Conservation (phyloP, 805 yeast species). For the Ogataea parapolymorpha region DNA sequence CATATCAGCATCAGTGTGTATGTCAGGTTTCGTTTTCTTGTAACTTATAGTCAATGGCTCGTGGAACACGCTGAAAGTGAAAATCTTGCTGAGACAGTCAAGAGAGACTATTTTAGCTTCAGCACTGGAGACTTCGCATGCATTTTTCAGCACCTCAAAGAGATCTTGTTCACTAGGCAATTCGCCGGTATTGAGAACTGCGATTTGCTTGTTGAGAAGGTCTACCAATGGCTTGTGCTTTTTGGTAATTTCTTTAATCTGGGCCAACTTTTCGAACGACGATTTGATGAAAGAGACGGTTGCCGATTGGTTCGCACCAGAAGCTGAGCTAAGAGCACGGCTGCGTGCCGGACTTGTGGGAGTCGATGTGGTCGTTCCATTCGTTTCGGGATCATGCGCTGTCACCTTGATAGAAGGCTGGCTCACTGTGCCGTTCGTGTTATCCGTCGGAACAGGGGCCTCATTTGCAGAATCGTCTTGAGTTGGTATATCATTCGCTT, state of each 20-base stretch:
- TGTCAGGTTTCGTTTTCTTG: slow-evolving; percentile 25
- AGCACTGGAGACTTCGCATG: slow-evolving; percentile 65
- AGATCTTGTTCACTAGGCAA: slow-evolving; percentile 49
- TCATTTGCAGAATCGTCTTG: too few relatives aligned
- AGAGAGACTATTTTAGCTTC: slow-evolving; percentile 71
- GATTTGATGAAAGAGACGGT: slow-evolving; percentile 33
- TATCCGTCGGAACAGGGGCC: too few relatives aligned
- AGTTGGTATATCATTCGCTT: not conserved
- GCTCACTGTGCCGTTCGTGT: not conserved
- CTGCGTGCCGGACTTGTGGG: slow-evolving; percentile 8
- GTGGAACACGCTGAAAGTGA: slow-evolving; percentile 79
- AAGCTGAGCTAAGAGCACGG: slow-evolving; percentile 10
- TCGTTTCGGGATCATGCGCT: not conserved
- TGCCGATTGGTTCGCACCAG: slow-evolving; percentile 25
- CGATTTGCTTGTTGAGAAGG: slow-evolving; percentile 40
- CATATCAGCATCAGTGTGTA: slow-evolving; percentile 34
- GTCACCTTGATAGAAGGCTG: not conserved
- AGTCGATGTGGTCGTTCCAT: slow-evolving; percentile 1
- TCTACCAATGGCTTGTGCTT: slow-evolving; percentile 41
- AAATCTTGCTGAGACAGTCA: slow-evolving; percentile 82
- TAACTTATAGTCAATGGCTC: slow-evolving; percentile 49
- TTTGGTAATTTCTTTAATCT: slow-evolving; percentile 35
- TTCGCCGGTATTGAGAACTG: slow-evolving; percentile 37
- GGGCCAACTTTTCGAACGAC: slow-evolving; percentile 31
- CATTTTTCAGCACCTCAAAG: slow-evolving; percentile 72